Evolutionary conservation across 1,284 basidiomycete species (phyloP), one percentile per base, ranked within the genome.

Genomic region (Pseudozyma flocculosa): DNA sequence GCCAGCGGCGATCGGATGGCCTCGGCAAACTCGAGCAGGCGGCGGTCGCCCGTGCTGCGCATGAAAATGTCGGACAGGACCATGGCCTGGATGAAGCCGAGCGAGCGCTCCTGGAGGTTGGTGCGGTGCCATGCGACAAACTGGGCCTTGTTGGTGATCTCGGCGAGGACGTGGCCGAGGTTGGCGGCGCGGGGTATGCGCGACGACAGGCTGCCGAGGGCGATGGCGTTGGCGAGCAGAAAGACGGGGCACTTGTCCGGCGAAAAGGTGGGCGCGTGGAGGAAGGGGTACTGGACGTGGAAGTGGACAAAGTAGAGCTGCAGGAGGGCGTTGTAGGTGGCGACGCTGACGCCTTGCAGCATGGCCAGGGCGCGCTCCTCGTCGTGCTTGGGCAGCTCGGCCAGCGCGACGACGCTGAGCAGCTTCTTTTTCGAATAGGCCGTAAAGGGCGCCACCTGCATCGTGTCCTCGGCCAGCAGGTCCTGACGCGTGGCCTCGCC

Each of bases 301-400:
- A 53, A 64, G 26, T 55, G 46, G 23, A 51, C 40, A 30, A 62
- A 63, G 18, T 49, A 62, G 45, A 67, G 52, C 40, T 58, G 54
- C 1, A 54, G 48, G 18, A 60, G 48, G 37, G 59, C 17, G 43
- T 62, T 57, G 24, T 57, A 41, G 4, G 49, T 48, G 11, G 36
- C 36, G 4, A 46, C 46, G 26, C 46, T 45, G 54, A 61, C 40
- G 22, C 22, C 22, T 2, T 48, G 50, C 22, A 48, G 24, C 17
- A 38, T 41, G 9, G 38, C 40, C 13, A 40, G 46, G 40, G 39
- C 39, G 5, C 45, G 45, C 19, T 19, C 24, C n/a, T 40, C 26
- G 21, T 41, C 26, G 21, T 58, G 50, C 42, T 29, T 29, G 7
- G 5, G 26, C 7, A 29, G 26, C 26, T 29, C 26, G 26, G 26